Base-by-base conservation (phyloP, 2,329 filamentous ascomycete genomes). In the Fusarium avenaceum region DNA sequence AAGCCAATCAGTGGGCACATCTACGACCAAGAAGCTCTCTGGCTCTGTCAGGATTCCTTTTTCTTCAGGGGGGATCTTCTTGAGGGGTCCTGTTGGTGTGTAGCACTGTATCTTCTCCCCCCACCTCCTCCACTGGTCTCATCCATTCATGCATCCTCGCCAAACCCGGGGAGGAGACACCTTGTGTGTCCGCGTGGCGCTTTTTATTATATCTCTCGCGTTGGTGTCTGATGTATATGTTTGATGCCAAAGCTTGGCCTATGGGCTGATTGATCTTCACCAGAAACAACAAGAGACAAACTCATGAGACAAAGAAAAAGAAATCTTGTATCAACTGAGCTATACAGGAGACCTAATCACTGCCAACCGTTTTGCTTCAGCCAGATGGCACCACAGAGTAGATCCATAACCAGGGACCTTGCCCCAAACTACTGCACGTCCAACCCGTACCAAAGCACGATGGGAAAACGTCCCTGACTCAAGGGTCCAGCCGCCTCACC, bases 171-270 rank as follows among this genome's bases (percentile, higher is more conserved):
- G 60, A 62, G 60, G 20, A 47, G 53, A 46, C 47, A 43, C 62
- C 52, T 56, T 60, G 63, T 39, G 39, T 56, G 49, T 71, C 61
- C 68, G 65, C 68, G 68, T 71, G 68, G 65, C 65, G 69, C 67
- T 33, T 52, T 43, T 26, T 57, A 19, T 19, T 53, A 35, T 48
- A 64, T 64, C 46, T 62, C 51, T 52, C 61, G 47, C 14, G 39
- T 24, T 24, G 22, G 33, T 35, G 10, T 24, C 5, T 38, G 17
- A n/a, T 10, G 17, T n/a, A 38, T n/a, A 19, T 19, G 2, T n/a
- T n/a, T 26, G 14, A 15, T 33, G 30, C 14, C 10, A 7, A 33
- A 14, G 7, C 30, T 33, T 33, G 30, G 45, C 46, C 40, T 59
- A 17, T 40, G 44, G 30, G 30, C 35, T 68, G 38, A 40, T 45